A percentile compares a stretch with the other conserved stretches of the same genome.
Evolutionary conservation across 257 asterid genomes (phyloP).

Genomic region (Haberlea rhodopensis): DNA sequence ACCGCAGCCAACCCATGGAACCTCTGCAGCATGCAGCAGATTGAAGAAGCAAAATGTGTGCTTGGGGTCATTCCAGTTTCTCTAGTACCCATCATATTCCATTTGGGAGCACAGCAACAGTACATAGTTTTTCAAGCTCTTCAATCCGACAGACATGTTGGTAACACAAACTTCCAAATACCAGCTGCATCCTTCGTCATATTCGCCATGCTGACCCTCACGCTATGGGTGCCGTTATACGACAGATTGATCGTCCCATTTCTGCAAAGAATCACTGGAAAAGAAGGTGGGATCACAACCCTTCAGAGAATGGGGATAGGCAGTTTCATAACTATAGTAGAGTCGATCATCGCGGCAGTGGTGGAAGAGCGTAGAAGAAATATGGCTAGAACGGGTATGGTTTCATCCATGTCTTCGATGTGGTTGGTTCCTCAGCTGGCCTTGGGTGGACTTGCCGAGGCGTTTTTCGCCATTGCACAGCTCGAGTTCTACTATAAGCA

Average conservation of each 20-base stretch:
- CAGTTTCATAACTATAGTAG: slow-evolving; percentile 36
- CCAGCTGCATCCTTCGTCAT: slow-evolving; percentile 71
- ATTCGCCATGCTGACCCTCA: slow-evolving; percentile 59
- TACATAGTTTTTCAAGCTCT: slow-evolving; percentile 77
- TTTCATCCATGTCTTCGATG: slow-evolving; percentile 58
- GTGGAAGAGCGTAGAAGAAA: slow-evolving; percentile 51
- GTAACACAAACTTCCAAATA: slow-evolving; percentile 45
- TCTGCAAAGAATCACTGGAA: slow-evolving; percentile 32
- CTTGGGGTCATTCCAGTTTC: slow-evolving; percentile 58
- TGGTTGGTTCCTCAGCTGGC: slow-evolving; percentile 74
- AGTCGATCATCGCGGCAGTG: slow-evolving; percentile 42
- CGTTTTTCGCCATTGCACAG: slow-evolving; percentile 59
- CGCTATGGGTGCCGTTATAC: slow-evolving; percentile 57
- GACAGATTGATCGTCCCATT: slow-evolving; percentile 56
- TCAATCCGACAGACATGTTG: slow-evolving; percentile 61
- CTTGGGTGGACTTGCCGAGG: slow-evolving; percentile 66
- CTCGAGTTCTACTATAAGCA: slow-evolving; percentile 68
- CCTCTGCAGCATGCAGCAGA: slow-evolving; percentile 60
- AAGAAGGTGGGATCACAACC: slow-evolving; percentile 56
- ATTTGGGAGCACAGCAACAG: slow-evolving; percentile 53
- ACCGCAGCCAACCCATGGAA: slow-evolving; percentile 57
- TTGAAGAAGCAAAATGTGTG: slow-evolving; percentile 71
- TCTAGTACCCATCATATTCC: slow-evolving; percentile 52
- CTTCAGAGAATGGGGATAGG: slow-evolving; percentile 78
- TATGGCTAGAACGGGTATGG: slow-evolving; percentile 16